phyloP scores from a whole-genome alignment of 2,329 filamentous ascomycete species.

The Fusarium staphyleae region DNA sequence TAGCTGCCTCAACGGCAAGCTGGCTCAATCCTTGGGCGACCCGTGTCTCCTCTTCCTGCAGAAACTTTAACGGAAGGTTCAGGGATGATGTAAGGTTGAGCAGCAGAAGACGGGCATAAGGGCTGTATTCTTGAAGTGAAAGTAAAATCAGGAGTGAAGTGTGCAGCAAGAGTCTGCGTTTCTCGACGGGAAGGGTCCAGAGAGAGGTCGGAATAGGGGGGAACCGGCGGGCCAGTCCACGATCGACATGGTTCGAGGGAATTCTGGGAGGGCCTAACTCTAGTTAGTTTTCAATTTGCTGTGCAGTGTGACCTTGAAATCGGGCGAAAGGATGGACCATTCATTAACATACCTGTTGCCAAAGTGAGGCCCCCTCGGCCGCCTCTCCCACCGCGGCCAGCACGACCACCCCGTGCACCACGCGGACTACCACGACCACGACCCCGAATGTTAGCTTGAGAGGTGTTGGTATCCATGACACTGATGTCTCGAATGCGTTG shows the following conservation, averaged over 20 bases:
- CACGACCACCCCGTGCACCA: conserved; percentile 42
- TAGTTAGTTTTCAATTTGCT: conserved; percentile 8
- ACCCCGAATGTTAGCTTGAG: conserved; percentile 42
- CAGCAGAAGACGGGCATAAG: conserved; percentile 76
- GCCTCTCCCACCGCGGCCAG: conserved; percentile 45
- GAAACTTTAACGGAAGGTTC: conserved; percentile 67
- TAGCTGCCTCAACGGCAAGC: conserved; percentile 63
- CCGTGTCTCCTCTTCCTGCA: conserved; percentile 76
- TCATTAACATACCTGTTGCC: conserved; percentile 46
- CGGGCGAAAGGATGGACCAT: not conserved
- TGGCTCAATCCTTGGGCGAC: conserved; percentile 77
- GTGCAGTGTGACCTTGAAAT: not conserved
- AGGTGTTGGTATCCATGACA: conserved; percentile 51
- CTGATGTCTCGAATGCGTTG: conserved; percentile 74
- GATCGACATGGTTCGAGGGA: conserved; percentile 54
- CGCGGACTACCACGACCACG: conserved; percentile 46
- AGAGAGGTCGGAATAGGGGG: conserved; percentile 68
- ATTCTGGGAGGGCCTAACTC: conserved; percentile 49
- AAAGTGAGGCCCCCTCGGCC: conserved; percentile 42
- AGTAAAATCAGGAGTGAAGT: conserved; percentile 75
- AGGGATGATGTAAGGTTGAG: conserved; percentile 75
- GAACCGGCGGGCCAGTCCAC: conserved; percentile 58
- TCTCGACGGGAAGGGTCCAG: conserved; percentile 64
- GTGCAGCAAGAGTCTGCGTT: conserved; percentile 73
- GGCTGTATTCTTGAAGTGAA: conserved; percentile 78